Evolutionary conservation across 2,329 filamentous ascomycete species (phyloP), one percentile per base, ranked within the genome.

Genomic region (Exophiala mesophila): DNA sequence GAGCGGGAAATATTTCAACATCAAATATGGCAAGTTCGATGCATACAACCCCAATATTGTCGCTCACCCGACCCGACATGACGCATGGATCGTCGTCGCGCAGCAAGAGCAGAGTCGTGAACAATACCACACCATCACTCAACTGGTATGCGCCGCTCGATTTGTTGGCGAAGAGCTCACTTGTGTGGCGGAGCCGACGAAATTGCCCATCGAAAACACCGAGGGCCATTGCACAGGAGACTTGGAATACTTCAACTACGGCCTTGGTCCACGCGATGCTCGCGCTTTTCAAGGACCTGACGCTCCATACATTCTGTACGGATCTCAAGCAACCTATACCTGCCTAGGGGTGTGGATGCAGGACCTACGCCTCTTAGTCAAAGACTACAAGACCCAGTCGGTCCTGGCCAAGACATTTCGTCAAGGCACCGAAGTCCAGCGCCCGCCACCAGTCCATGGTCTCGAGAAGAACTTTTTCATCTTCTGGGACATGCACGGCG

Each of bases 381-480:
- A 78, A 77, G 44, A 71, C 43, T 73, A 69, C 20, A 15, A 18
- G 15, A 15, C 18, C 7, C 13, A 34, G 17, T 7, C 15, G n/a
- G 13, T 34, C n/a, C 16, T 34, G 32, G 64, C 71, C 6, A 66
- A 78, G 60, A 58, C 76, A 0, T 44, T 45, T 21, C 6, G 36
- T 77, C 78, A 54, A 54, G 63, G 31, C 8, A 47, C 44, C 15
- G 47, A 50, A 26, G 56, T 81, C 3, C 69, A 72, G 29, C 64
- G 76, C 0, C 76, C 74, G 0, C 45, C 53, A 2, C 68, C 72
- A 0, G 71, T 63, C 52, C 54, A 56, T 3, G 21, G 52, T 0
- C 53, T 79, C 18, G 76, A 81, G 60, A 80, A 80, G 68, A 80
- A 81, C 53, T 81, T 69, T 65, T 80, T 80, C 49, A 46, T 76